Conservation (phyloP, 805 yeast species). For the Lipomyces chichibuensis region DNA sequence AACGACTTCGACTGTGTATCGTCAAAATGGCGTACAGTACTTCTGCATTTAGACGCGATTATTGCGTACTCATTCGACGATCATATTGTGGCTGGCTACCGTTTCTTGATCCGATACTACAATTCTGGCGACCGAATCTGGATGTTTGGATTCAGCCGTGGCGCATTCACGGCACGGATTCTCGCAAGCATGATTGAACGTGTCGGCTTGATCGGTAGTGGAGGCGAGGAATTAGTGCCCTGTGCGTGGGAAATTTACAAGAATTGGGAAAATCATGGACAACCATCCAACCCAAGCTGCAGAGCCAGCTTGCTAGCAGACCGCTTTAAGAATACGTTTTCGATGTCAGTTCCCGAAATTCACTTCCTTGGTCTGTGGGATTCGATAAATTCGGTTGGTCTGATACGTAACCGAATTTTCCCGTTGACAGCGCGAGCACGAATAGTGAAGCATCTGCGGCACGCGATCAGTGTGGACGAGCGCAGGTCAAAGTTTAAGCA, state of each 20-base stretch:
- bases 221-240: constrained; percentile 58
- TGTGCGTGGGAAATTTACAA: constrained; percentile 68
- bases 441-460: constrained; percentile 62
- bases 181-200: constrained; percentile 66
- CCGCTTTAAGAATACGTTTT: constrained; percentile 56
- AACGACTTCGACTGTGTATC: constrained; percentile 7
- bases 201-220: constrained; percentile 61
- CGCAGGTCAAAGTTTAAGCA: constrained; percentile 66
- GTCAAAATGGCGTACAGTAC: constrained; percentile 22
- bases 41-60: constrained; percentile 48
- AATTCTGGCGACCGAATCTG: constrained; percentile 36
- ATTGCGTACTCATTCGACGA: constrained; percentile 58
- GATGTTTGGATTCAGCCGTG: constrained; percentile 48
- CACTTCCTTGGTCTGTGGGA: constrained; percentile 72
- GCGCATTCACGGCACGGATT: constrained; percentile 67
- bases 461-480: constrained; percentile 70
- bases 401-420: constrained; percentile 59
- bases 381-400: constrained; percentile 68
- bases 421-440: constrained; percentile 56
- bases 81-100: constrained; percentile 53
- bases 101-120: constrained; percentile 32
- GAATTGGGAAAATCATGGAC: constrained; percentile 57
- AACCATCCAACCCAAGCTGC: constrained; percentile 52
- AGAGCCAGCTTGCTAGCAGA: constrained; percentile 50
- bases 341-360: constrained; percentile 51